These are phyloP conservation scores for Claviceps sp. DNA, from an alignment of 2,329 filamentous ascomycete genomes.

Conservation along the genomic window DNA sequence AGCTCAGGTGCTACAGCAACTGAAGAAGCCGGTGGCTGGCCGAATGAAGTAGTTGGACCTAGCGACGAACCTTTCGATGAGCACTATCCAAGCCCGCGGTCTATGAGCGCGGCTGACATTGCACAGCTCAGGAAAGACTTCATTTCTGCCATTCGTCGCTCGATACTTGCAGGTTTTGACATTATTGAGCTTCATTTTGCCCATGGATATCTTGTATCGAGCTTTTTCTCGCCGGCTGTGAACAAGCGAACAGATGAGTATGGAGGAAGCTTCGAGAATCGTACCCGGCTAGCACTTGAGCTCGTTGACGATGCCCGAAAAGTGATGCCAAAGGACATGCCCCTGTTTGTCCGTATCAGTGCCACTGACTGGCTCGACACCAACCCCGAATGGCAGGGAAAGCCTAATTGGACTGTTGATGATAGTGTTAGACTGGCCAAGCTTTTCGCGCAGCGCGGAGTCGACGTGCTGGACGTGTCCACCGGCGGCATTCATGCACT, in stretches of 20 bases:
- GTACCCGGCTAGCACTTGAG: slow-evolving; percentile 45
- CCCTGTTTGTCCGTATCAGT: slow-evolving; percentile 59
- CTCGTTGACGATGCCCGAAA: slow-evolving; percentile 39
- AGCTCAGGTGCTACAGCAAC: slow-evolving; percentile 34
- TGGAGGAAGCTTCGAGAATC: slow-evolving; percentile 35
- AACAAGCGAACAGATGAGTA: slow-evolving; percentile 37
- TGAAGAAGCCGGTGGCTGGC: slow-evolving; percentile 41
- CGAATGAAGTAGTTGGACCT: slow-evolving; percentile 37
- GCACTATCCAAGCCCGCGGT: slow-evolving; percentile 38
- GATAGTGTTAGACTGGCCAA: slow-evolving; percentile 49
- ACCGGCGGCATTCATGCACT: slow-evolving; percentile 55
- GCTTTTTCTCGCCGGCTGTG: slow-evolving; percentile 37
- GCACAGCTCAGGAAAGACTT: slow-evolving; percentile 44
- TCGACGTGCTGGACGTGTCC: slow-evolving; percentile 76
- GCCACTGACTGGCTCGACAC: slow-evolving; percentile 61
- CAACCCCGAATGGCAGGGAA: not conserved
- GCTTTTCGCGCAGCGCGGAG: slow-evolving; percentile 55
- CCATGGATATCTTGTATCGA: slow-evolving; percentile 46
- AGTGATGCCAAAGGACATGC: slow-evolving; percentile 52
- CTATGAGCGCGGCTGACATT: slow-evolving; percentile 52
- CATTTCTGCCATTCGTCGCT: slow-evolving; percentile 36
- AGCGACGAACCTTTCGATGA: slow-evolving; percentile 45
- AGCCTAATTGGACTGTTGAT: not conserved
- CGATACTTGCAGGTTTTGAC: slow-evolving; percentile 39
- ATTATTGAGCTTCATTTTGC: slow-evolving; percentile 31